Percentiles rank a stretch among this genome's conserved stretches.
Evolutionary conservation across 2,329 filamentous ascomycete species (phyloP).

Genomic region (Leptoxyphium fumago): DNA sequence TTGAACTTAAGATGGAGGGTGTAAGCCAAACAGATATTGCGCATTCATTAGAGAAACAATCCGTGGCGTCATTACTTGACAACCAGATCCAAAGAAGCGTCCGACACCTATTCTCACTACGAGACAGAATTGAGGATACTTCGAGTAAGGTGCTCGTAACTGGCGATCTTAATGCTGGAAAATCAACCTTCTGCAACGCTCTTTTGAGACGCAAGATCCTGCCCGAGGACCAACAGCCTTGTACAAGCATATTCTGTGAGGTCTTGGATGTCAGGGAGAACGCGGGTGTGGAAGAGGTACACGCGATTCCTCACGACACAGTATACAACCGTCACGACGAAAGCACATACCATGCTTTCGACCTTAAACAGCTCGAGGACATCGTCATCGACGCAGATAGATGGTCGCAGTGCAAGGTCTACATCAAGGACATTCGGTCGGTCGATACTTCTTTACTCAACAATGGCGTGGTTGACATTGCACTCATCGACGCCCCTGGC

Average conservation of each 20-base stretch:
- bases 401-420: constrained; percentile 93
- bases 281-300: constrained; percentile 80
- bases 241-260: constrained; percentile 96
- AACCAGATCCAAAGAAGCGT: constrained; percentile 91
- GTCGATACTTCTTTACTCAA: constrained; percentile 91
- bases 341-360: constrained; percentile 80
- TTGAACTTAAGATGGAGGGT: constrained; percentile 81
- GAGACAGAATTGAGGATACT: constrained; percentile 92
- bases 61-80: constrained; percentile 78
- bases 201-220: constrained; percentile 79
- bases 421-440: constrained; percentile 74
- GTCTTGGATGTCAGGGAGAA: constrained; percentile 89
- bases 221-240: constrained; percentile 94
- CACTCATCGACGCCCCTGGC: constrained; percentile 89
- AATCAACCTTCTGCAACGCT: constrained; percentile 99
- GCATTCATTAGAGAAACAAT: constrained; percentile 83
- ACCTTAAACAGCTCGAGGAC: constrained; percentile 63
- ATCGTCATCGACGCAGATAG: constrained; percentile 79
- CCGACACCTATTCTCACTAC: constrained; percentile 70
- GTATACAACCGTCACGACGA: constrained; percentile 82
- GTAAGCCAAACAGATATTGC: constrained; percentile 81
- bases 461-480: constrained; percentile 96
- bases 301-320: constrained; percentile 73
- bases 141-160: constrained; percentile 94
- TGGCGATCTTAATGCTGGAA: constrained; percentile 90